phyloP scores from a whole-genome alignment of 257 asterid genomes.

The Nicotiana paniculata region DNA sequence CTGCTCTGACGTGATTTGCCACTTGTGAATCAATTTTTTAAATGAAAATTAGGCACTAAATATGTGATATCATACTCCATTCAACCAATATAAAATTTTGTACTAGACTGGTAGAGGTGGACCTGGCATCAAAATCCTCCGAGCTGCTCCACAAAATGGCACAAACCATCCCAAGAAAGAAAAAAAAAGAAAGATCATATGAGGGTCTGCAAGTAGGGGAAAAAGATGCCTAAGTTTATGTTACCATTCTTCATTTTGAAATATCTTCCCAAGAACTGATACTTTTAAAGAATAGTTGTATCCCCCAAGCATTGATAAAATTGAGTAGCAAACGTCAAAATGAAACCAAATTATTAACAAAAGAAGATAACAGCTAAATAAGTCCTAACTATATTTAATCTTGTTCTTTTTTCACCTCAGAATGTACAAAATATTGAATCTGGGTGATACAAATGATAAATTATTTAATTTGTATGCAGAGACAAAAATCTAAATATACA shows the following conservation, averaged over 20 bases:
- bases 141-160: slow-evolving; percentile 15
- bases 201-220: neutral
- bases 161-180: slow-evolving; percentile 12
- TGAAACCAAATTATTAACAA: neutral
- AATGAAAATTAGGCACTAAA: neutral
- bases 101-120: neutral
- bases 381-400: neutral
- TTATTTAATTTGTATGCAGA: neutral
- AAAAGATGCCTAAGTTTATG: too few relatives aligned
- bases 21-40: too few relatives aligned
- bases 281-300: neutral
- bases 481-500: neutral
- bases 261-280: neutral
- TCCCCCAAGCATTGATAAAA: neutral
- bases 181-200: slow-evolving; percentile 14
- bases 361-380: neutral
- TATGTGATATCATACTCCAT: neutral
- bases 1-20: too few relatives aligned
- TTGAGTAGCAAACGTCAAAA: neutral
- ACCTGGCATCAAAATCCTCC: slow-evolving; percentile 8
- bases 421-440: neutral
- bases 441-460: neutral
- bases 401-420: neutral
- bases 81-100: neutral
- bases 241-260: too few relatives aligned